These are phyloP conservation scores for Tetrahymena thermophila DNA, from an alignment of 73 alveolate species.

Conservation along the genomic window DNA sequence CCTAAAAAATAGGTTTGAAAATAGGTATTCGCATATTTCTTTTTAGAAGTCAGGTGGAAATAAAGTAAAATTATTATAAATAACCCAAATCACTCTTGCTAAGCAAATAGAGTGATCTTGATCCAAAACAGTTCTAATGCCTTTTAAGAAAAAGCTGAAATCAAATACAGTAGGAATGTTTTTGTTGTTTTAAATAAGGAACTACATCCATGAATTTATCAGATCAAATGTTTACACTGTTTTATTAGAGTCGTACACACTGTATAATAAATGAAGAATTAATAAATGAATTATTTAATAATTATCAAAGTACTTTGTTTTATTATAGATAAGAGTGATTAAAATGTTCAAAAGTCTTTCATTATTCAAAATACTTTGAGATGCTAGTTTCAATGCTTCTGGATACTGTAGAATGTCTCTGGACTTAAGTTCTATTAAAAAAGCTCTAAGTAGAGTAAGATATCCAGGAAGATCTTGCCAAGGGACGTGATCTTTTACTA, in stretches of 20 bases:
- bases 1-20: constrained; percentile 29
- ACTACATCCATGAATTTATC: constrained; percentile 53
- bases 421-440: constrained; percentile 65
- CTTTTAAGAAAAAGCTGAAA: constrained; percentile 51
- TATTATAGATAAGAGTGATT: constrained; percentile 55
- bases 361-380: constrained; percentile 55
- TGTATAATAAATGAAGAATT: neutral
- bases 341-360: constrained; percentile 50
- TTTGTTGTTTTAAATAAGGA: constrained; percentile 23
- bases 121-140: constrained; percentile 45
- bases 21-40: constrained; percentile 22
- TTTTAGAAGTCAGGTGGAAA: constrained; percentile 39
- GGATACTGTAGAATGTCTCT: constrained; percentile 73
- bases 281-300: neutral
- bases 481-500: constrained; percentile 54
- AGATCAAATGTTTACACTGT: constrained; percentile 51
- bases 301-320: constrained; percentile 24
- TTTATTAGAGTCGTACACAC: constrained; percentile 49
- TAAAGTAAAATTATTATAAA: constrained; percentile 46
- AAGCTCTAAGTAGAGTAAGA: constrained; percentile 52
- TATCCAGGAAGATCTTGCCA: constrained; percentile 86
- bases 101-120: constrained; percentile 59
- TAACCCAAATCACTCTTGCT: constrained; percentile 59
- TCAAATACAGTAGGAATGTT: constrained; percentile 71
- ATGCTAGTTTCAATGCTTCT: constrained; percentile 62